Conservation (phyloP, 208 protist species). For the Crithidia brevicula region DNA sequence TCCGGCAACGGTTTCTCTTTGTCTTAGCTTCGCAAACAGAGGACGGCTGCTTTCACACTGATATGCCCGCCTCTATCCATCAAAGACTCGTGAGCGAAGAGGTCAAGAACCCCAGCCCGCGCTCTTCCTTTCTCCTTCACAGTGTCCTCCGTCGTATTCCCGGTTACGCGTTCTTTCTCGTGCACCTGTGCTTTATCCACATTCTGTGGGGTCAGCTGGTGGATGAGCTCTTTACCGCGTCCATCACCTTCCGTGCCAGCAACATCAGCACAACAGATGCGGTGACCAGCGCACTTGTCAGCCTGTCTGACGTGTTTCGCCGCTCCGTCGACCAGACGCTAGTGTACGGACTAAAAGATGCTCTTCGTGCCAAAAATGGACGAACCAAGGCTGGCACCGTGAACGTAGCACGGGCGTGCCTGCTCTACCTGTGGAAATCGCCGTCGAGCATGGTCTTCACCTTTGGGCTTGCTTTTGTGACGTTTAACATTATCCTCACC, state of each 20-base stretch:
- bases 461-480: conserved; percentile 32
- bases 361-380: conserved; percentile 16
- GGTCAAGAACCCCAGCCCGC: conserved; percentile 3
- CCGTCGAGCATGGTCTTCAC: conserved; percentile 38
- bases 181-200: conserved; percentile 37
- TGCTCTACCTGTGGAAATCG: conserved; percentile 32
- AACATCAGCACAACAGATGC: conserved; percentile 16
- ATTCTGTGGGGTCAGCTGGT: conserved; percentile 35
- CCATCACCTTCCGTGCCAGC: conserved; percentile 9
- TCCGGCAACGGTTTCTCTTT: neutral
- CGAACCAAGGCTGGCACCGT: neutral
- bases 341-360: conserved; percentile 25
- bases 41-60: no score
- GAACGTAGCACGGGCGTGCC: conserved; percentile 2
- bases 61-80: neutral
- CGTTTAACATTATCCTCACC: conserved; percentile 19
- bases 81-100: conserved; percentile 10
- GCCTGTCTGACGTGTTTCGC: conserved; percentile 9
- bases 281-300: neutral
- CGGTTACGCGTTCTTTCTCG: conserved; percentile 32
- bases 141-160: conserved; percentile 30
- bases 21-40: no score
- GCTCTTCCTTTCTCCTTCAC: conserved; percentile 25
- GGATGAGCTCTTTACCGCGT: conserved; percentile 32
- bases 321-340: conserved; percentile 29